phyloP scores from a whole-genome alignment of 1,284 basidiomycete genomes.

The Erythrobasidium hasegawianum region DNA sequence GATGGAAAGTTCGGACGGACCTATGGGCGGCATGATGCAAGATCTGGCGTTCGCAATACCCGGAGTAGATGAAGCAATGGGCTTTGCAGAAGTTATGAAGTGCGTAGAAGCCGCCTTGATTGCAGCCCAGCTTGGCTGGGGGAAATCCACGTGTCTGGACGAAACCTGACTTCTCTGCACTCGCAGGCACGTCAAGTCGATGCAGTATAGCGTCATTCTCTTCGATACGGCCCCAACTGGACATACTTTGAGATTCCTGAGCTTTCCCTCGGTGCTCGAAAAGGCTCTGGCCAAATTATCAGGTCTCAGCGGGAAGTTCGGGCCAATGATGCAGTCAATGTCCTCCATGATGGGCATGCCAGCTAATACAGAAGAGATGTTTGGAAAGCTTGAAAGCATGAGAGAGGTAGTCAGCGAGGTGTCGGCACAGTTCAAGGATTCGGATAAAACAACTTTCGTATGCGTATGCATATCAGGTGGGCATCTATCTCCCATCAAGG shows the following conservation, averaged over 20 bases:
- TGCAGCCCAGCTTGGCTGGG: too few species aligned
- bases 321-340: conserved; percentile 95
- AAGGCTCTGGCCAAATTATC: conserved; percentile 95
- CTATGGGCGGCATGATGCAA: conserved; percentile 99
- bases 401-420: conserved; percentile 95
- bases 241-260: conserved; percentile 95
- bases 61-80: conserved; percentile 99
- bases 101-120: conserved; percentile 53
- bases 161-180: background rate
- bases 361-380: conserved; percentile 67
- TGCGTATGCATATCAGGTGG: conserved; percentile 99
- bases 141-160: too few species aligned
- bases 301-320: conserved; percentile 86
- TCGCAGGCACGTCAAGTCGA: conserved; percentile 93
- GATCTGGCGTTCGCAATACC: conserved; percentile 98
- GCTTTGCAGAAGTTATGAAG: conserved; percentile 99
- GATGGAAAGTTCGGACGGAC: conserved; percentile 77
- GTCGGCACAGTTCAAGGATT: conserved; percentile 98
- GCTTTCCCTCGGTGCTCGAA: conserved; percentile 94
- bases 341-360: conserved; percentile 90
- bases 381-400: conserved; percentile 93
- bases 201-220: conserved; percentile 98
- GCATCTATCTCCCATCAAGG: too few species aligned
- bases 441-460: conserved; percentile 88
- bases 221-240: conserved; percentile 99